Percentiles rank a stretch among this genome's conserved stretches.
phyloP scores from a whole-genome alignment of 805 yeast genomes.

The Saturnispora mendoncae region DNA sequence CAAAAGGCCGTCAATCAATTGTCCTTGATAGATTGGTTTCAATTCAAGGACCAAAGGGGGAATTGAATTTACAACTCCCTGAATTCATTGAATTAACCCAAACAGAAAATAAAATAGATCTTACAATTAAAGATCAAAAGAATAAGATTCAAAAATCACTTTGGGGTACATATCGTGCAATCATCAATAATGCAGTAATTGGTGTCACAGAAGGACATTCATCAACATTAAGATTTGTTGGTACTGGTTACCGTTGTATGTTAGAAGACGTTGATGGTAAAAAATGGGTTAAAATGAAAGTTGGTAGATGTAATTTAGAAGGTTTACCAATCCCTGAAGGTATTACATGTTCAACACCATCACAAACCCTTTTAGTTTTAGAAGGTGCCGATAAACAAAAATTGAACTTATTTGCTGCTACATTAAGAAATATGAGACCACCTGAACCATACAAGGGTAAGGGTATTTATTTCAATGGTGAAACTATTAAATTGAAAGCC shows the following conservation, averaged over 20 bases:
- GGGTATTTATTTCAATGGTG: slow-evolving; percentile 88
- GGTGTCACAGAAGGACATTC: slow-evolving; percentile 95
- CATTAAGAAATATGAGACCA: slow-evolving; percentile 75
- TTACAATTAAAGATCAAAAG: slow-evolving; percentile 50
- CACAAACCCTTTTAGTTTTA: slow-evolving; percentile 74
- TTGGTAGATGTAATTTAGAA: slow-evolving; percentile 80
- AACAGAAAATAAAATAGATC: slow-evolving; percentile 12
- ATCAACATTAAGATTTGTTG: slow-evolving; percentile 79
- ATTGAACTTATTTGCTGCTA: slow-evolving; percentile 82
- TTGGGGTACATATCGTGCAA: slow-evolving; percentile 92
- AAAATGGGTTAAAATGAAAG: slow-evolving; percentile 63
- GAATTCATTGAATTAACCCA: slow-evolving; percentile 46
- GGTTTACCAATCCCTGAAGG: slow-evolving; percentile 71
- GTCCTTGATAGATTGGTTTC: slow-evolving; percentile 49
- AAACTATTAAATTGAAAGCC: slow-evolving; percentile 82
- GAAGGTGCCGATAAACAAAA: slow-evolving; percentile 87
- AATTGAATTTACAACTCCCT: slow-evolving; percentile 55
- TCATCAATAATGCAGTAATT: slow-evolving; percentile 63
- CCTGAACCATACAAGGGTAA: slow-evolving; percentile 99
- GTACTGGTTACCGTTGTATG: slow-evolving; percentile 93
- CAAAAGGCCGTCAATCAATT: slow-evolving; percentile 56
- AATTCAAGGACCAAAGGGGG: slow-evolving; percentile 74
- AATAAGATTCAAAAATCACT: slow-evolving; percentile 68
- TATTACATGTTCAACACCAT: slow-evolving; percentile 64
- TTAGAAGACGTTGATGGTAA: slow-evolving; percentile 46